These are phyloP conservation scores for Debaryomyces robertsiae DNA, from an alignment of 1,139 yeast species.

Conservation along the genomic window DNA sequence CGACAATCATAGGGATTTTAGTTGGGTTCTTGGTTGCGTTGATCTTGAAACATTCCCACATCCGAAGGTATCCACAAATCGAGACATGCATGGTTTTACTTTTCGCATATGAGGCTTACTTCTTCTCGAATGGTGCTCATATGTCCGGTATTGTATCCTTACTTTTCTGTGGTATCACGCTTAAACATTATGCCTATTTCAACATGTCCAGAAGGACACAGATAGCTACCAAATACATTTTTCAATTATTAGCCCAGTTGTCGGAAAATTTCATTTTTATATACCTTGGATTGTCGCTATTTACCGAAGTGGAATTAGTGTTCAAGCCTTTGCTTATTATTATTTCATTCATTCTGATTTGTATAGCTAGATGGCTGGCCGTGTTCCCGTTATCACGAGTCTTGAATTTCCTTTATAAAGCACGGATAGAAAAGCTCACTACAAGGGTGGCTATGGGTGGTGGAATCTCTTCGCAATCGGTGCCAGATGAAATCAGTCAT, in stretches of 20 bases:
- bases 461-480: constrained; percentile 42
- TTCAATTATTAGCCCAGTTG: constrained; percentile 89
- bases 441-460: constrained; percentile 38
- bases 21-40: constrained; percentile 90
- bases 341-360: constrained; percentile 85
- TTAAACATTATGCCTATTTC: constrained; percentile 95
- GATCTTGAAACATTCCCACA: constrained; percentile 86
- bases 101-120: constrained; percentile 94
- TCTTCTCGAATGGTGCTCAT: constrained; percentile 97
- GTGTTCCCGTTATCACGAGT: constrained; percentile 90
- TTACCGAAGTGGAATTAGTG: constrained; percentile 93
- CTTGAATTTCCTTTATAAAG: constrained; percentile 75
- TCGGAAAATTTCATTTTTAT: constrained; percentile 97
- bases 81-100: constrained; percentile 91
- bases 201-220: constrained; percentile 98
- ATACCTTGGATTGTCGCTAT: constrained; percentile 88
- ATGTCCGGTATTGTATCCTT: constrained; percentile 98
- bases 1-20: constrained; percentile 86
- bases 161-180: constrained; percentile 92
- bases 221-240: constrained; percentile 91
- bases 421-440: constrained; percentile 46
- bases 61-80: constrained; percentile 91
- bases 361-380: constrained; percentile 96
- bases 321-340: constrained; percentile 92
- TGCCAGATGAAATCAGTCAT: constrained; percentile 91